Evolutionary conservation across 1,284 basidiomycete genomes (phyloP), one percentile per base, ranked within the genome.

Genomic region (Apiotrichum sp.): DNA sequence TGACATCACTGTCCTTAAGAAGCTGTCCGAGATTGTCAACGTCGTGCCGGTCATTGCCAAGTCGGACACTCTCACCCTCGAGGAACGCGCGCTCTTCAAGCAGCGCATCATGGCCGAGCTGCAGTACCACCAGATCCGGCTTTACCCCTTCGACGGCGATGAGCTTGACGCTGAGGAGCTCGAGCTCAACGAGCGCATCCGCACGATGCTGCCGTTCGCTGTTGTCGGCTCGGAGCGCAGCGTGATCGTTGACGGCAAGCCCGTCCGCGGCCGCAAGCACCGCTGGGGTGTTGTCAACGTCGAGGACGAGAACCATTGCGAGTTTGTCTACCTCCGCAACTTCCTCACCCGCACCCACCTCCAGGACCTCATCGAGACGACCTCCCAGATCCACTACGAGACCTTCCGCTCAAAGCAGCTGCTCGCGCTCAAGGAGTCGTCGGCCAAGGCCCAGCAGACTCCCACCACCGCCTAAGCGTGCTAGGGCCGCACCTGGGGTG

Each of bases 1-100:
- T 72, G 96, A 98, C 71, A 87, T 98, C 49, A 93, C 92, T 65
- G 95, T 98, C 63, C 92, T 98, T 86, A 98, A 98, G 83, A 98
- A 97, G 81, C 81, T 98, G 55, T 88, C 87, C 73, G 95, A 98
- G 75, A 95, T 98, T 41, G 95, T 97, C 77, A 98, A 98, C 69
- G 95, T 98, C 48, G 93, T 98, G 6, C 96, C 95, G 11, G 89
- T 98, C 60, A 98, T 98, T 72, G 95, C 96, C 68, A 98, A 98
- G 82, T 83, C 89, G n/a, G 95, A 98, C 78, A 88, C 86, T 62
- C 80, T 98, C 77, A 98, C 93, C 1, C 77, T 93, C 61, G 93
- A 96, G 65, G 96, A 98, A 80, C 81, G 93, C 62, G 88, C 88
- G 61, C 79, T 82, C 31, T 98, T 98, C 84, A 98, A 98, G 83